A percentile compares a stretch with the other conserved stretches of the same genome.
phyloP scores from a whole-genome alignment of 2,329 filamentous ascomycete genomes.

The Neofusicoccum sp. region DNA sequence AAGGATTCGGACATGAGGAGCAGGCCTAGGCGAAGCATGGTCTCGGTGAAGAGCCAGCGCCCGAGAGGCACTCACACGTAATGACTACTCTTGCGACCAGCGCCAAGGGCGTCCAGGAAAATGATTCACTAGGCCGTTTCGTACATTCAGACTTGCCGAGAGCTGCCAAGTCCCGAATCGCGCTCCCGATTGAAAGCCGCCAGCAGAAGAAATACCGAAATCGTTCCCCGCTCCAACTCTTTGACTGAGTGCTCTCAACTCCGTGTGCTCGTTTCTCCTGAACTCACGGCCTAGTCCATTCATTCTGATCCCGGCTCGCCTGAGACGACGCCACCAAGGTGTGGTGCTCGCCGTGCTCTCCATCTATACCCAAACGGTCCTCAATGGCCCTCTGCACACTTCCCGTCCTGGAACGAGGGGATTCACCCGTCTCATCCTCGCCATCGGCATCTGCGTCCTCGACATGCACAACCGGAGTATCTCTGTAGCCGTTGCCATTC shows the following conservation, averaged over 20 bases:
- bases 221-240: background rate
- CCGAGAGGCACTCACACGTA: background rate
- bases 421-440: background rate
- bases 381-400: slow-evolving; percentile 8
- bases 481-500: background rate
- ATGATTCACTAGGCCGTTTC: background rate
- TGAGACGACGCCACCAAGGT: background rate
- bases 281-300: background rate
- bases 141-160: background rate
- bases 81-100: background rate
- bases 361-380: background rate
- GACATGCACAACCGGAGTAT: background rate
- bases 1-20: slow-evolving; percentile 49
- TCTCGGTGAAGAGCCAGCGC: slow-evolving; percentile 32
- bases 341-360: slow-evolving; percentile 7
- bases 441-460: background rate
- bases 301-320: background rate
- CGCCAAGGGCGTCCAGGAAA: background rate
- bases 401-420: background rate
- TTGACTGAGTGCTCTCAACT: background rate
- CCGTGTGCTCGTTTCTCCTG: background rate
- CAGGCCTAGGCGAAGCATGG: slow-evolving; percentile 70
- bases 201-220: background rate
- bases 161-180: background rate
- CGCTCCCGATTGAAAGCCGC: background rate